Evolutionary conservation across 2,329 filamentous ascomycete genomes (phyloP).

Genomic region (Fulvia fulva): DNA sequence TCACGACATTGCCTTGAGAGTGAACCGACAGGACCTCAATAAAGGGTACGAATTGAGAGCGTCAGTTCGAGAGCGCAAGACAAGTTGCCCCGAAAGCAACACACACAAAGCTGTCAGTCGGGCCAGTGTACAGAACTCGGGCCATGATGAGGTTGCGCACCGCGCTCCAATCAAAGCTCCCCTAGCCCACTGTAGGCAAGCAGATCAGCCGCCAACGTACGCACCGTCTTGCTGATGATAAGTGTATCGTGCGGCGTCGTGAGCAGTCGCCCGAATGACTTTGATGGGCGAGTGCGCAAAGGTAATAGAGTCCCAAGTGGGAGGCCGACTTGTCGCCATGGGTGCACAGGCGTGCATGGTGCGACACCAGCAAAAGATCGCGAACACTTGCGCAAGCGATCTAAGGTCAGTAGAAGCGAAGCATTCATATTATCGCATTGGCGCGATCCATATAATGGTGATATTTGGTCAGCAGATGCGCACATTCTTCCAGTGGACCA

Average conservation of each 20-base stretch:
- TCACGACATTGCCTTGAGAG: not conserved
- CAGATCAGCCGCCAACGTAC: conserved; percentile 8
- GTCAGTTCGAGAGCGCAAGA: conserved; percentile 12
- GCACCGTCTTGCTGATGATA: conserved; percentile 9
- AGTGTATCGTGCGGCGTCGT: not conserved
- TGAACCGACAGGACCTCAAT: conserved; percentile 6
- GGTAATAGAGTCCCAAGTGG: conserved; percentile 1
- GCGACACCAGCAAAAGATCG: not conserved
- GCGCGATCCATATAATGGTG: not conserved
- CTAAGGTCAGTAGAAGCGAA: not conserved
- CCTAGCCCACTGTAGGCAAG: not conserved
- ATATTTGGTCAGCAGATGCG: not conserved
- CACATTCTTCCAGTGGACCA: not conserved
- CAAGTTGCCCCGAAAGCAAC: not conserved
- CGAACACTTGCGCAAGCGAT: not conserved
- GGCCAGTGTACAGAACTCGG: conserved; percentile 3
- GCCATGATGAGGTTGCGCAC: conserved; percentile 2
- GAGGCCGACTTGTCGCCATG: conserved; percentile 10
- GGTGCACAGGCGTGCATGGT: conserved; percentile 8
- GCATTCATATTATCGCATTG: not conserved
- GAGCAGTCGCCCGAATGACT: not conserved
- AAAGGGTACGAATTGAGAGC: conserved; percentile 16
- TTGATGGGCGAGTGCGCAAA: not conserved
- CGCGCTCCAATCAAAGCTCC: conserved; percentile 13
- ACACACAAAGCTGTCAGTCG: too few species aligned